Evolutionary conservation across 1,284 basidiomycete genomes (phyloP).

Genomic region (Inonotus obliquus): DNA sequence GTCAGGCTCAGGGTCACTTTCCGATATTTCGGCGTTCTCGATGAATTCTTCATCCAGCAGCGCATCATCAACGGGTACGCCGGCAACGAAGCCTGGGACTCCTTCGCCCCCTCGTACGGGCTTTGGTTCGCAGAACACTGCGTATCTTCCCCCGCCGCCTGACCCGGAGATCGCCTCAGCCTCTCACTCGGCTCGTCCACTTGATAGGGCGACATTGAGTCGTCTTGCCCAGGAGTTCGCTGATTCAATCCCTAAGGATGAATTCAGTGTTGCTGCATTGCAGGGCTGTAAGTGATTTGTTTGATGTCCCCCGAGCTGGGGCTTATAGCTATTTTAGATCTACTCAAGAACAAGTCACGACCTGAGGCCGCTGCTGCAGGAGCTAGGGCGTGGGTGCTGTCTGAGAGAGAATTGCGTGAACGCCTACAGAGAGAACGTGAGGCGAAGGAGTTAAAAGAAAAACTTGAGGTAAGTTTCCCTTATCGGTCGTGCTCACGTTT

Average conservation of each 20-base stretch:
- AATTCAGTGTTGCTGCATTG: slow-evolving; percentile 80
- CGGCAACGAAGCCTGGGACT: slow-evolving; percentile 25
- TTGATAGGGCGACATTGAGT: slow-evolving; percentile 57
- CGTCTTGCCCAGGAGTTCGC: slow-evolving; percentile 69
- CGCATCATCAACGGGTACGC: slow-evolving; percentile 18
- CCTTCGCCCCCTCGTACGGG: slow-evolving; percentile 28
- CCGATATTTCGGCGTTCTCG: slow-evolving; percentile 10
- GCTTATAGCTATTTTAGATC: slow-evolving; percentile 33
- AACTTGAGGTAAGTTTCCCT: slow-evolving; percentile 46
- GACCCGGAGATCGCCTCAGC: slow-evolving; percentile 53
- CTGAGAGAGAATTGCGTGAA: slow-evolving; percentile 67
- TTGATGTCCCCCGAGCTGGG: slow-evolving; percentile 21
- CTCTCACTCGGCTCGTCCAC: slow-evolving; percentile 56
- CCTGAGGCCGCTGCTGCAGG: slow-evolving; percentile 66
- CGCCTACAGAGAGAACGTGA: slow-evolving; percentile 66
- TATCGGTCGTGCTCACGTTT: no score
- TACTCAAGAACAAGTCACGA: slow-evolving; percentile 75
- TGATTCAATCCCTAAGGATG: slow-evolving; percentile 69
- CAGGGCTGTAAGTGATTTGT: slow-evolving; percentile 66
- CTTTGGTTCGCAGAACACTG: slow-evolving; percentile 53
- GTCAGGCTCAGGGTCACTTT: slow-evolving; percentile 15
- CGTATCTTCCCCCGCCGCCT: slow-evolving; percentile 59
- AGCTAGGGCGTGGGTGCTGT: slow-evolving; percentile 62
- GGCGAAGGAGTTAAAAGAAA: slow-evolving; percentile 56
- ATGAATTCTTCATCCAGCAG: slow-evolving; percentile 21